Evolutionary conservation across 2,329 filamentous ascomycete genomes (phyloP).

Genomic region (Calonectria fujianensis): DNA sequence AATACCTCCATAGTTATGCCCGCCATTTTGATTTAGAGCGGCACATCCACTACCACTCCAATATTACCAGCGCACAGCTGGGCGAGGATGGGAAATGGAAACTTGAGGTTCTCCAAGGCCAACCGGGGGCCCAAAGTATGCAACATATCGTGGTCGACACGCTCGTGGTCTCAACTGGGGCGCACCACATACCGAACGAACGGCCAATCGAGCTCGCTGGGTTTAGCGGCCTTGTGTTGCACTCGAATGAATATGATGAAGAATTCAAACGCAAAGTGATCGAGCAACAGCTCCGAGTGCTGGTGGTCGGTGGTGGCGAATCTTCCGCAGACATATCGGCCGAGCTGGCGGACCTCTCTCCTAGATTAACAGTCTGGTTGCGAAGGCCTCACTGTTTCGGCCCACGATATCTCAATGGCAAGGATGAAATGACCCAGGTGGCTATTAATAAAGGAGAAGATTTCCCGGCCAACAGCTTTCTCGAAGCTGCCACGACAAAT

Average conservation of each 20-base stretch:
- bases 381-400: slow-evolving; percentile 22
- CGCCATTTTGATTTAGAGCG: slow-evolving; percentile 8
- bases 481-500: slow-evolving; percentile 18
- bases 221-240: not conserved
- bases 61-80: not conserved
- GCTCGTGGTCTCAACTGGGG: slow-evolving; percentile 10
- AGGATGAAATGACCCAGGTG: slow-evolving; percentile 9
- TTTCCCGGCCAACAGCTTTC: slow-evolving; percentile 16
- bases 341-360: slow-evolving; percentile 9
- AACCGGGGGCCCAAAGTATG: not conserved
- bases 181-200: slow-evolving; percentile 12
- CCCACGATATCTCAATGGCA: slow-evolving; percentile 3
- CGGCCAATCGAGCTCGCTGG: not conserved
- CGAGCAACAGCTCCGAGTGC: not conserved
- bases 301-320: slow-evolving; percentile 12
- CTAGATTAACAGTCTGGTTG: slow-evolving; percentile 3
- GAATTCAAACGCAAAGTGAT: slow-evolving; percentile 9
- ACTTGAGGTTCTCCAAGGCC: not conserved
- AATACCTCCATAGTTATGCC: slow-evolving; percentile 10
- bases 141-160: not conserved
- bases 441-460: not conserved
- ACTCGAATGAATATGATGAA: slow-evolving; percentile 6
- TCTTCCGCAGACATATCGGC: slow-evolving; percentile 9
- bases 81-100: not conserved
- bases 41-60: slow-evolving; percentile 4